Conservation (phyloP, 805 yeast genomes). For the Suhomyces faveliae region DNA sequence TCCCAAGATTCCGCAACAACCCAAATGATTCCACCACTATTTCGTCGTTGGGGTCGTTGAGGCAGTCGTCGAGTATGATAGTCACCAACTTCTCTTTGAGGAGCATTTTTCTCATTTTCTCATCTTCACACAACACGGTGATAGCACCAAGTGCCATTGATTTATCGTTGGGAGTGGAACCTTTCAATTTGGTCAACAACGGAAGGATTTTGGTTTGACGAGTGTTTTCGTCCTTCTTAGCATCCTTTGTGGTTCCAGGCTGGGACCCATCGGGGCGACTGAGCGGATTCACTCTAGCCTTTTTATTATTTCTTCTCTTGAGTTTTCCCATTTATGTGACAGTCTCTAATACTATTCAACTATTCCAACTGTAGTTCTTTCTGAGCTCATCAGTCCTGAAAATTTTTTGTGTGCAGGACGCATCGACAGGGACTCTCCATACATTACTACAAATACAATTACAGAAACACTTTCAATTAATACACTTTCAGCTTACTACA, state of each 20-base stretch:
- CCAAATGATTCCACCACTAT: constrained; percentile 81
- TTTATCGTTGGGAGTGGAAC: constrained; percentile 67
- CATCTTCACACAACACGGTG: constrained; percentile 68
- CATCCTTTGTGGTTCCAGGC: constrained; percentile 19
- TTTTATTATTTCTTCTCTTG: constrained; percentile 49
- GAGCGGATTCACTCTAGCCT: constrained; percentile 37
- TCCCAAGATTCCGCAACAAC: constrained; percentile 69
- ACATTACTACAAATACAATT: neutral
- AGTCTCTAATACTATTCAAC: no score
- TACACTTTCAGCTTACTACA: neutral
- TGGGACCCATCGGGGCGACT: neutral
- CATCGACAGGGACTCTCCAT: neutral
- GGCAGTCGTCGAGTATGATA: constrained; percentile 57
- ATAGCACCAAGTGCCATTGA: constrained; percentile 76
- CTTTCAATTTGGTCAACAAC: constrained; percentile 59
- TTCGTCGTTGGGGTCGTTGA: constrained; percentile 69
- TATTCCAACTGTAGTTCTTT: no score
- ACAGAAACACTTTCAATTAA: no score
- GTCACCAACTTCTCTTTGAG: constrained; percentile 72
- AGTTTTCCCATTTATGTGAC: constrained; percentile 73
- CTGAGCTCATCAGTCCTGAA: neutral
- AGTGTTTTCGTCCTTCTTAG: constrained; percentile 44
- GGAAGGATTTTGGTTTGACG: constrained; percentile 64
- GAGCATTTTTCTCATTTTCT: constrained; percentile 56
- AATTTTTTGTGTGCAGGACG: neutral